Base-by-base conservation (phyloP, 75 land plant species). In the Pinus albicaulis region DNA sequence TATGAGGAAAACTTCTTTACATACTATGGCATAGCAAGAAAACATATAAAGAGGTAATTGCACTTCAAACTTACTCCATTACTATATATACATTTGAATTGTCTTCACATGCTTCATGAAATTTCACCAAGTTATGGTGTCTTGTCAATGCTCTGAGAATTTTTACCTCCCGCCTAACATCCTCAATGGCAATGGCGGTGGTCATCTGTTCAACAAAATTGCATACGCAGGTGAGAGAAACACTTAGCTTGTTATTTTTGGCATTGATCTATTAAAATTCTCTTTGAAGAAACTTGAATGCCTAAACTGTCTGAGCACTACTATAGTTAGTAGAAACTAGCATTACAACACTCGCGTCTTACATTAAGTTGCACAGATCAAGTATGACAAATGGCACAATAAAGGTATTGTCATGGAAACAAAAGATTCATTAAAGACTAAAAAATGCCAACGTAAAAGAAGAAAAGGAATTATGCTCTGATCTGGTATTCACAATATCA, bases 121-220 rank as follows among this genome's bases (percentile, higher is more conserved):
- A 92, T 36, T 81, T 80, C 24, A 94, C 92, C 73, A 93, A 81
- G 78, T 93, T 92, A 59, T 69, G 80, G 82, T 93, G 96, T 26
- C 95, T 94, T 64, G 90, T 85, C 74, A 93, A 74, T 31, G 94
- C 94, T 83, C 84, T 89, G 73, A 93, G 82, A 70, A 93, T 93
- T 63, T 93, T 93, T 80, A 92, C 96, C 77, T 93, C 96, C 76
- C 94, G 74, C 77, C 92, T 77, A n/a, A 94, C 97, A 88, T 94
- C 97, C 81, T 94, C 97, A 79, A 94, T 92, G 61, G 96, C 95
- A 77, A 93, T 93, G 28, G 96, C 89, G 38, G 96, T 92, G 4
- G 95, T 93, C 96, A 92, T 93, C 96, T 93, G 82, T 17, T 55
- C 70, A 73, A 7, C 4, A 68, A 41, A 19, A 44, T 48, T n/a